A percentile compares a stretch with the other conserved stretches of the same genome.
Evolutionary conservation across 345 rosid genomes (phyloP).

Genomic region (Durio zibethinus): DNA sequence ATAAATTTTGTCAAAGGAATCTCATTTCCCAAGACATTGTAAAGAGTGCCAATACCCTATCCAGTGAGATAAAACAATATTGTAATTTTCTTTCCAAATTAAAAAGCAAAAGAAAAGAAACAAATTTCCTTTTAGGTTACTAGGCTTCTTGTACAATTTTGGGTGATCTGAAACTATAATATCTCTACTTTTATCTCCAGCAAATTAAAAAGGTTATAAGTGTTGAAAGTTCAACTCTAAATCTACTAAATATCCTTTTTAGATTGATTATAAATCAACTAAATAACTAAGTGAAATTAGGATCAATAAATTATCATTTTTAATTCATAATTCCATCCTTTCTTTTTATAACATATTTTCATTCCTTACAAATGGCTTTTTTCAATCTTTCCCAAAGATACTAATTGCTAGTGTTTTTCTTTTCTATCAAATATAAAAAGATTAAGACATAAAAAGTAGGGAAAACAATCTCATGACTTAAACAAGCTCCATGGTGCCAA

Average conservation of each 20-base stretch:
- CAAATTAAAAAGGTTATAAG: too few species aligned
- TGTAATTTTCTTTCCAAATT: not conserved
- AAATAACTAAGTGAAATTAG: too few species aligned
- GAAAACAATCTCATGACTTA: constrained; percentile 38
- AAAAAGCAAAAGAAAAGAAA: not conserved
- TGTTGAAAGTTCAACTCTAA: too few species aligned
- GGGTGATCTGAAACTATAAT: not conserved
- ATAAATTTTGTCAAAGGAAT: not conserved
- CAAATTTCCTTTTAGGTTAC: not conserved
- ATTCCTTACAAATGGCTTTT: constrained; percentile 6
- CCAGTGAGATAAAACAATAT: not conserved
- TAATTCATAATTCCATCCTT: not conserved
- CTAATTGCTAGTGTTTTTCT: not conserved
- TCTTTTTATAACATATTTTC: constrained; percentile 8
- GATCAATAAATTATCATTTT: not conserved
- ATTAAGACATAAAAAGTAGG: constrained; percentile 8
- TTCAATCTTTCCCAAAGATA: constrained; percentile 7
- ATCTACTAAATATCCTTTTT: too few species aligned
- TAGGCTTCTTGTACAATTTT: not conserved
- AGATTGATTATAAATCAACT: too few species aligned
- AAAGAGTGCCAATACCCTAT: not conserved
- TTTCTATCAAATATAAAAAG: constrained; percentile 10
- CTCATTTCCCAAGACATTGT: not conserved
- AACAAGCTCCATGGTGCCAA: constrained; percentile 28
- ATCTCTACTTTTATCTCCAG: too few species aligned